These are phyloP conservation scores for Alternaria atra DNA, from an alignment of 2,329 filamentous ascomycete species.

Conservation along the genomic window DNA sequence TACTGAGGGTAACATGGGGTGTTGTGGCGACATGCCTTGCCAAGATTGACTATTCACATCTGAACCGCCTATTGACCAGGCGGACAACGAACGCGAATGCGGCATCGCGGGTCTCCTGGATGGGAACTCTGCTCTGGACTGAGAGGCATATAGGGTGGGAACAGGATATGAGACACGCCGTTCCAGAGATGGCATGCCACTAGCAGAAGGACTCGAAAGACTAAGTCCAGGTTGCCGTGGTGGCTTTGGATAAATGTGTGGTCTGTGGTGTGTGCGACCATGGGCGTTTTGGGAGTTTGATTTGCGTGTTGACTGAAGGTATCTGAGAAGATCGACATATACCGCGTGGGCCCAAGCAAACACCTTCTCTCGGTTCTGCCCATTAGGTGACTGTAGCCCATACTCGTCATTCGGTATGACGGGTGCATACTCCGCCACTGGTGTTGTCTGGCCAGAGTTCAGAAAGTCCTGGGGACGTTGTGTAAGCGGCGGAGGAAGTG, in stretches of 20 bases:
- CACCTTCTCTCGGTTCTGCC: conserved; percentile 54
- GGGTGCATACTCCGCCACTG: conserved; percentile 33
- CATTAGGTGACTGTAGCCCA: conserved; percentile 54
- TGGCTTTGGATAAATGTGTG: conserved; percentile 69
- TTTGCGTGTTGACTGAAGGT: conserved; percentile 57
- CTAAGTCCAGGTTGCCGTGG: conserved; percentile 65
- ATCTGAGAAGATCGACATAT: conserved; percentile 60
- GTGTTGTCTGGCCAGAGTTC: conserved; percentile 43
- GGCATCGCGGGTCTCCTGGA: conserved; percentile 31
- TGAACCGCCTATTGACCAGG: conserved; percentile 33
- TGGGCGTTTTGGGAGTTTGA: conserved; percentile 52
- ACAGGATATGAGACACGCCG: conserved; percentile 45
- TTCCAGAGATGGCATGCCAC: conserved; percentile 43
- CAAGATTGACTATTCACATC: conserved; percentile 35
- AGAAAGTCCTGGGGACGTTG: conserved; percentile 40
- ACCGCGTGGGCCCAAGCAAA: conserved; percentile 59
- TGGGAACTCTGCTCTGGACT: conserved; percentile 30
- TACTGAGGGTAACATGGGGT: conserved; percentile 29
- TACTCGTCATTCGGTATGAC: conserved; percentile 47
- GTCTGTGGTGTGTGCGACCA: conserved; percentile 58
- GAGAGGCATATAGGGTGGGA: conserved; percentile 29
- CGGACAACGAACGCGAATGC: conserved; percentile 43
- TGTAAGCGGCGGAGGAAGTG: conserved; percentile 27
- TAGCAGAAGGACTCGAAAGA: conserved; percentile 51
- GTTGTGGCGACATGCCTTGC: conserved; percentile 36